phyloP scores from a whole-genome alignment of 441 rosid species.

The Breynia disticha region DNA sequence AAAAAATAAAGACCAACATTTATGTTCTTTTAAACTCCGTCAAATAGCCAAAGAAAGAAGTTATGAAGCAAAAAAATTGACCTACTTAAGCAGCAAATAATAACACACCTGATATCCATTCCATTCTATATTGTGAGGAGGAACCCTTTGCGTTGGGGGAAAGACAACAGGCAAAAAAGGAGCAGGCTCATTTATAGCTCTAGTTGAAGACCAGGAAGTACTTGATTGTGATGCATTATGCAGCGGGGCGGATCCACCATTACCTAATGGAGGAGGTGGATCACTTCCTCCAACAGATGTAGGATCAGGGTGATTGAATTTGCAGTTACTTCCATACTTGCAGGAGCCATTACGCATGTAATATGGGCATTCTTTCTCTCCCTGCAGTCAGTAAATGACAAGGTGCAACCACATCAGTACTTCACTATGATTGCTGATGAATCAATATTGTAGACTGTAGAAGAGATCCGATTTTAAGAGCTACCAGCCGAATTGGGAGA shows the following conservation, averaged over 20 bases:
- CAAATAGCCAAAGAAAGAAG: too few relatives aligned
- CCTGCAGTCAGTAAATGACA: conserved; percentile 26
- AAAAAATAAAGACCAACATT: too few relatives aligned
- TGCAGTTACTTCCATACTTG: conserved; percentile 76
- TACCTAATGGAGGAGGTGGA: conserved; percentile 34
- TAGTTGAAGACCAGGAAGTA: conserved; percentile 62
- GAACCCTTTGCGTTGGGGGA: conserved; percentile 47
- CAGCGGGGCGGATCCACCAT: conserved; percentile 48
- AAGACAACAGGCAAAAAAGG: conserved; percentile 52
- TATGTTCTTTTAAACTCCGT: too few relatives aligned
- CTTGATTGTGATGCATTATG: conserved; percentile 39
- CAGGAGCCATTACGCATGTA: conserved; percentile 96
- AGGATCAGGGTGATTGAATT: conserved; percentile 91
- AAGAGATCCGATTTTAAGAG: neutral
- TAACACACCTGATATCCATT: conserved; percentile 66
- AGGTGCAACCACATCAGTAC: neutral
- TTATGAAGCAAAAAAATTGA: too few relatives aligned
- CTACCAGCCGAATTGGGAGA: conserved; percentile 76
- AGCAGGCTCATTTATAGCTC: conserved; percentile 38
- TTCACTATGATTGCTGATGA: too few relatives aligned
- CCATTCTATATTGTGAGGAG: conserved; percentile 59
- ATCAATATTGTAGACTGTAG: neutral
- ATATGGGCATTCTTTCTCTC: conserved; percentile 74
- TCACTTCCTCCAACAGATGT: conserved; percentile 42
- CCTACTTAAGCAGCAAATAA: neutral